Conservation (phyloP, 2,329 filamentous ascomycete species). For the Fusarium pininemorale region DNA sequence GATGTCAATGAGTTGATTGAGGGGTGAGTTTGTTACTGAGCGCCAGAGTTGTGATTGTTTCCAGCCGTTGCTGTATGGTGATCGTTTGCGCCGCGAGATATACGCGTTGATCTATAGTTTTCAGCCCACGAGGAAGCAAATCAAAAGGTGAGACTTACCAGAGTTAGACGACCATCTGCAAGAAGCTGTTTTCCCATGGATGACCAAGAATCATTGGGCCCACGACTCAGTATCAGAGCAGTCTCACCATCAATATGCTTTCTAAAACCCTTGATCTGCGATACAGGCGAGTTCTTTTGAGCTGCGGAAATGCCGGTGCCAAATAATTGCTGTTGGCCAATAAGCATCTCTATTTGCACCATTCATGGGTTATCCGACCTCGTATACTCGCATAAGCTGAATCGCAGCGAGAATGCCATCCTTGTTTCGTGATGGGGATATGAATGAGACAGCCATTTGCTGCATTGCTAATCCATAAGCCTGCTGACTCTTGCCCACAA, state of each 20-base stretch:
- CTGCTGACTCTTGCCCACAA: slow-evolving; percentile 1
- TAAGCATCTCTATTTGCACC: fast-evolving
- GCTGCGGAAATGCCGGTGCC: neutral
- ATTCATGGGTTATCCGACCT: neutral
- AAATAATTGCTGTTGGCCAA: neutral
- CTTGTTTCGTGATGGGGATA: neutral
- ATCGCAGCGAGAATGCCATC: slow-evolving; percentile 3
- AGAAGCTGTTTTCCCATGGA: neutral
- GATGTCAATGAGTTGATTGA: slow-evolving; percentile 4
- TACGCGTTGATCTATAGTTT: neutral
- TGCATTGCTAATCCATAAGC: slow-evolving; percentile 6
- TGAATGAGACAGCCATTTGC: neutral
- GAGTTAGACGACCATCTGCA: slow-evolving; percentile 3
- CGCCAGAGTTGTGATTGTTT: slow-evolving; percentile 5
- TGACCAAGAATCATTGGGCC: neutral
- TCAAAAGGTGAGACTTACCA: neutral
- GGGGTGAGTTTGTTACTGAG: neutral
- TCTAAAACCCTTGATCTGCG: neutral
- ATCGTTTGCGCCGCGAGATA: neutral
- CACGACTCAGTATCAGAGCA: neutral
- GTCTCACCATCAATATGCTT: slow-evolving; percentile 15
- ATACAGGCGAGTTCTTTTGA: neutral
- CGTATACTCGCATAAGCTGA: slow-evolving; percentile 14
- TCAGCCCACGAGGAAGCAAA: fast-evolving
- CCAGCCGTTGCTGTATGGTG: neutral